These are phyloP conservation scores for Mucor plumbeus DNA, from an alignment of 371 early-diverging fungal species.

Conservation along the genomic window DNA sequence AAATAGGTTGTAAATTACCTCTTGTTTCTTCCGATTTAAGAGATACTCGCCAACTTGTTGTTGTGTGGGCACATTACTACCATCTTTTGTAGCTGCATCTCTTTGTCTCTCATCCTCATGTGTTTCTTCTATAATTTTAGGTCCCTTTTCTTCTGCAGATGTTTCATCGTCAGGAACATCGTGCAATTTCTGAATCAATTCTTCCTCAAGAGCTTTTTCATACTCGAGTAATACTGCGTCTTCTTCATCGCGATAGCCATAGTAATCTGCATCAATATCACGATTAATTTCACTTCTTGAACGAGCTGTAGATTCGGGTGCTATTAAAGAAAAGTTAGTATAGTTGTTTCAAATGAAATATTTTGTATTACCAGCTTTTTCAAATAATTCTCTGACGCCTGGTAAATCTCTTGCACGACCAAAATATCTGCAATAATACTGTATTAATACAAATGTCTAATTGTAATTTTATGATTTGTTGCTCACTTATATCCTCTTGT, in stretches of 20 bases:
- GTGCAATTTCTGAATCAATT: conserved; percentile 43
- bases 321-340: conserved; percentile 7
- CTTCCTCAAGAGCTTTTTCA: conserved; percentile 67
- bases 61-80: conserved; percentile 62
- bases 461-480: background rate
- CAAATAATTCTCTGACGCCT: conserved; percentile 93
- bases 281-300: conserved; percentile 76
- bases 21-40: conserved; percentile 70
- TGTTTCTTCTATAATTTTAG: conserved; percentile 22
- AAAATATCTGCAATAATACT: conserved; percentile 72
- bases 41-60: conserved; percentile 80
- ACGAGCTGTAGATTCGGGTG: conserved; percentile 48
- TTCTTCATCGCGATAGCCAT: conserved; percentile 94
- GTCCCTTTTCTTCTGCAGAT: conserved; percentile 19
- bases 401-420: conserved; percentile 97
- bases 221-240: conserved; percentile 82
- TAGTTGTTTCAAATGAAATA: too few relatives aligned
- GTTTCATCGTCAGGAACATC: conserved; percentile 46
- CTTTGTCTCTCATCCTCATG: conserved; percentile 25
- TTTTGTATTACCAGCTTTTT: conserved; percentile 55
- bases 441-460: background rate
- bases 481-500: conserved; percentile 88
- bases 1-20: conserved; percentile 35
- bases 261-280: conserved; percentile 93
- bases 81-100: conserved; percentile 22